Evolutionary conservation across 495 filamentous ascomycete genomes (phyloP).

Genomic region (Xylaria nigripes): DNA sequence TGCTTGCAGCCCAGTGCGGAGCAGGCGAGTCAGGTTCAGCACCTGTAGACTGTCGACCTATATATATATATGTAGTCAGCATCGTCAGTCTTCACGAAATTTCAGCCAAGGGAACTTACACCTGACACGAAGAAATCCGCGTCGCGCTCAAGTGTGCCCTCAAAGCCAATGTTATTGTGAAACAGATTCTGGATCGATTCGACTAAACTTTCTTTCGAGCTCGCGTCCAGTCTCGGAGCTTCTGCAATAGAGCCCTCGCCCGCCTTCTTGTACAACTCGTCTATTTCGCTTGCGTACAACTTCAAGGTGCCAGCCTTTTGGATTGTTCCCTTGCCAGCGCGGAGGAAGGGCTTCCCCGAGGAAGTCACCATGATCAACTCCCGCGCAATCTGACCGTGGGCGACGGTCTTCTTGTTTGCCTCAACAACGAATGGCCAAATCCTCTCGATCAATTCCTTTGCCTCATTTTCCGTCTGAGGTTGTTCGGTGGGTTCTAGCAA

Average conservation of each 20-base stretch:
- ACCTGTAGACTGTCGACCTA: slow-evolving; percentile 48
- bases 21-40: slow-evolving; percentile 30
- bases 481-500: slow-evolving; percentile 39
- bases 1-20: slow-evolving; percentile 26
- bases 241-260: slow-evolving; percentile 12
- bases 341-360: slow-evolving; percentile 43
- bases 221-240: slow-evolving; percentile 24
- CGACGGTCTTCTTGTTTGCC: slow-evolving; percentile 41
- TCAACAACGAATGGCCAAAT: slow-evolving; percentile 36
- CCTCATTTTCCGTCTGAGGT: slow-evolving; percentile 22
- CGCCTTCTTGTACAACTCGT: slow-evolving; percentile 36
- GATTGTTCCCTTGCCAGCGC: slow-evolving; percentile 50
- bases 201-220: slow-evolving; percentile 22
- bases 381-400: slow-evolving; percentile 36
- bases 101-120: neutral
- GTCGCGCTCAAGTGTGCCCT: slow-evolving; percentile 25
- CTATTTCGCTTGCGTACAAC: slow-evolving; percentile 47
- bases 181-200: slow-evolving; percentile 32
- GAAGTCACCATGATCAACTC: slow-evolving; percentile 35
- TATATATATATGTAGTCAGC: slow-evolving; percentile 28
- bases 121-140: slow-evolving; percentile 38
- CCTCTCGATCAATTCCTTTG: slow-evolving; percentile 26
- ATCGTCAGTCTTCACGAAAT: neutral
- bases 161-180: slow-evolving; percentile 18
- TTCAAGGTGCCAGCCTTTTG: slow-evolving; percentile 39